Conservation (phyloP, 1,139 yeast species). For the Geotrichum macrosporum region DNA sequence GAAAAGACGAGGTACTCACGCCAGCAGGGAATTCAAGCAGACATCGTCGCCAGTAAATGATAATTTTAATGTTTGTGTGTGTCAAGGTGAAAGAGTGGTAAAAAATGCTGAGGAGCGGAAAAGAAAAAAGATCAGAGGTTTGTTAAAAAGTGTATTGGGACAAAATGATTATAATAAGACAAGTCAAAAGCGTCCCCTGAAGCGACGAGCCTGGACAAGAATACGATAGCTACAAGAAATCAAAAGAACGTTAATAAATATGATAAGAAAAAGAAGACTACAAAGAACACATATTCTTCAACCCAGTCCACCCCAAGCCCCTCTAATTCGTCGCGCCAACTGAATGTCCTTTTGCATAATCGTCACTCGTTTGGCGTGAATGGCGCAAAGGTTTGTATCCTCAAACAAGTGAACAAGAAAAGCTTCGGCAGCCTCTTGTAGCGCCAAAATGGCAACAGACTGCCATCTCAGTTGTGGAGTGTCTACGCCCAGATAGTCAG, state of each 20-base stretch:
- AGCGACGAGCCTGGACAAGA: too few species aligned
- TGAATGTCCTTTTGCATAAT: conserved; percentile 93
- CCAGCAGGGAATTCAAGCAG: conserved; percentile 14
- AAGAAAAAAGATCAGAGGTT: conserved; percentile 4
- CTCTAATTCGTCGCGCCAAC: conserved; percentile 83
- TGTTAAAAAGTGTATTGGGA: too few species aligned
- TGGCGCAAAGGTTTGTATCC: conserved; percentile 85
- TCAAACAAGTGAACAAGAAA: conserved; percentile 79
- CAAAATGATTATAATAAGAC: too few species aligned
- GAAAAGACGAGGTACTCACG: conserved; percentile 5
- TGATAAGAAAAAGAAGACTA: too few species aligned
- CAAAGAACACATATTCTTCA: background rate
- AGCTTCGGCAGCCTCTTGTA: conserved; percentile 93
- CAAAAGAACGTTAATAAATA: too few species aligned
- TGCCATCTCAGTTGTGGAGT: conserved; percentile 77
- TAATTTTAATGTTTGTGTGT: background rate
- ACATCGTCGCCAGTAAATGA: conserved; percentile 11
- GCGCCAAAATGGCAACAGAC: conserved; percentile 76
- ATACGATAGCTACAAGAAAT: too few species aligned
- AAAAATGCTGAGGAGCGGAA: background rate
- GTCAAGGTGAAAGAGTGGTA: background rate
- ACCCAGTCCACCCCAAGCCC: conserved; percentile 38
- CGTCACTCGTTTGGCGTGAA: conserved; percentile 91
- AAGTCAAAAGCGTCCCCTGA: too few species aligned
- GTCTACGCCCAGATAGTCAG: conserved; percentile 49